Conservation (phyloP, 139 green algal species). For the Microglena sp. region DNA sequence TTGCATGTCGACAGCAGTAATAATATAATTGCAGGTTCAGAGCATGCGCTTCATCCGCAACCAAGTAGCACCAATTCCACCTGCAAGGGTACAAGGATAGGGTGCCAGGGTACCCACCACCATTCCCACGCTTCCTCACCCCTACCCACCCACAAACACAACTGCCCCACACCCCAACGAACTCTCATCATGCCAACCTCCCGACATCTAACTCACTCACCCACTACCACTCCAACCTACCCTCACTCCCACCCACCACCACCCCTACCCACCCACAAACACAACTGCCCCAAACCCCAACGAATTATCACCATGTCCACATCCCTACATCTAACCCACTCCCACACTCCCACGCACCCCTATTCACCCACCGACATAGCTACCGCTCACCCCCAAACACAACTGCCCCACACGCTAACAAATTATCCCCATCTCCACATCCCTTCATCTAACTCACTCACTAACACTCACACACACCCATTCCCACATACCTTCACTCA, state of each 20-base stretch:
- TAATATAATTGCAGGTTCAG: conserved; percentile 46
- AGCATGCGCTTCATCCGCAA: conserved; percentile 56
- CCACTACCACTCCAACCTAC: too few relatives aligned
- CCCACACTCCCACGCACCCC: not conserved
- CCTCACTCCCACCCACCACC: not conserved
- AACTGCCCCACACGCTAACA: not conserved
- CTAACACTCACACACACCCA: not conserved
- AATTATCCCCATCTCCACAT: not conserved
- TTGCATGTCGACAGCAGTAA: conserved; percentile 25
- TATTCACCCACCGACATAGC: not conserved
- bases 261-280: not conserved
- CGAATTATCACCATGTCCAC: not conserved
- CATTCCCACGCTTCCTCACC: not conserved
- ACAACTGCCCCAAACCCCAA: not conserved
- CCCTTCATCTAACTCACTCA: not conserved
- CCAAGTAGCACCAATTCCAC: conserved; percentile 22
- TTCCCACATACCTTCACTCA: too few relatives aligned
- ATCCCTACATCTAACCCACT: not conserved
- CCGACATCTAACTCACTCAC: not conserved
- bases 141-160: not conserved
- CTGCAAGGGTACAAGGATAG: conserved; percentile 5
- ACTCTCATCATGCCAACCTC: not conserved
- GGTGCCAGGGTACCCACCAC: conserved; percentile 1
- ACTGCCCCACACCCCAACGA: not conserved
- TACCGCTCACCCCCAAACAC: not conserved